Evolutionary conservation across 805 yeast genomes (phyloP), one percentile per base, ranked within the genome.

Genomic region (Candida boidinii): DNA sequence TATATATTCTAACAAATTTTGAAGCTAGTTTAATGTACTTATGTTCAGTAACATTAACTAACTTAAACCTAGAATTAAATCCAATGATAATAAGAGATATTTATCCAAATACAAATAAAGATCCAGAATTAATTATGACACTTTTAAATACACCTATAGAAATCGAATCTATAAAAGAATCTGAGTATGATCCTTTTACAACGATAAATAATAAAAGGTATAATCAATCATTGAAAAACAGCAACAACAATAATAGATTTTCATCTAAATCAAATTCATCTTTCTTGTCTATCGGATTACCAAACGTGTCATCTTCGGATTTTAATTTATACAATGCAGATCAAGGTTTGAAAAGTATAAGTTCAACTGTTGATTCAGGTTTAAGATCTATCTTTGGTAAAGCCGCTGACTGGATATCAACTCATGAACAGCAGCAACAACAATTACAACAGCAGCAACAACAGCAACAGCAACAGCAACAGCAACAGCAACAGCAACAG

Each of bases 21-120:
- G 63, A 58, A 37, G 64, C 64, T 4, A 47, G 59, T 21, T 35
- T 58, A 11, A 49, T 60, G 6, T 58, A 58, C 31, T 31, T 58
- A 15, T 43, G 53, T 3, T 53, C 55, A 28, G 61, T 55, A 5
- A 55, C 56, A 0, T 21, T 50, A 7, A 53, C 47, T n/a, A 54
- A 58, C 37, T 37, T 58, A 22, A 45, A 45, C 19, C 36, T 57
- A n/a, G 41, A 40, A 4, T 15, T 30, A n/a, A 38, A 41, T 3
- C 36, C 45, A 0, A 41, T 37, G 6, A 38, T 34, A 23, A 28
- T 30, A 3, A 17, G 33, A 3, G 19, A 30, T 21, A 18, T 34
- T 12, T 29, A 31, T 13, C 42, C 38, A 4, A 37, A 33, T 9
- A 19, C 29, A 21, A 16, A 22, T 10, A 23, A 26, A 26, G 11